Conservation (phyloP, 2,329 filamentous ascomycete genomes). For the Xylariaceae sp. region DNA sequence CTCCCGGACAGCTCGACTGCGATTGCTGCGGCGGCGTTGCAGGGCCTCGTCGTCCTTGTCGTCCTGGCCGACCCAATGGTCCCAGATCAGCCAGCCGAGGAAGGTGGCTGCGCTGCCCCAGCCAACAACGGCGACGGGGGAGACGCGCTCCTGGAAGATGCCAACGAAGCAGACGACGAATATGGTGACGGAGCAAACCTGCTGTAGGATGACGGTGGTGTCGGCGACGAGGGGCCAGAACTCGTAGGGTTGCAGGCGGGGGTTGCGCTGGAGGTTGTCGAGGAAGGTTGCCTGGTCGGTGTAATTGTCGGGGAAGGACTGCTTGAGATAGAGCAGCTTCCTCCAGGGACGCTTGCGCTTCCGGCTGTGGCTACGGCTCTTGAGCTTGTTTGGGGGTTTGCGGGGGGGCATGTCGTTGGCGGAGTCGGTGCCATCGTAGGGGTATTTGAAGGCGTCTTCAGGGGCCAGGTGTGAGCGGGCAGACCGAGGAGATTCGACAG, state of each 20-base stretch:
- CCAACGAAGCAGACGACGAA: slow-evolving; percentile 92
- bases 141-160: slow-evolving; percentile 84
- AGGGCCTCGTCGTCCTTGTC: slow-evolving; percentile 39
- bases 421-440: too few species aligned
- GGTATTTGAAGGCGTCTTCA: slow-evolving; percentile 81
- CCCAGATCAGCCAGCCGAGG: slow-evolving; percentile 86
- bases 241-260: slow-evolving; percentile 88
- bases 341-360: slow-evolving; percentile 77
- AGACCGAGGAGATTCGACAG: slow-evolving; percentile 38
- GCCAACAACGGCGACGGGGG: slow-evolving; percentile 81
- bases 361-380: slow-evolving; percentile 57
- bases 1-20: slow-evolving; percentile 34
- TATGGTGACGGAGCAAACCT: slow-evolving; percentile 90
- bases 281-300: slow-evolving; percentile 96
- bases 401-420: slow-evolving; percentile 59
- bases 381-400: slow-evolving; percentile 43
- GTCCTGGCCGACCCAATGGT: slow-evolving; percentile 76
- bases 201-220: slow-evolving; percentile 93
- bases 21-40: slow-evolving; percentile 34
- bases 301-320: slow-evolving; percentile 97
- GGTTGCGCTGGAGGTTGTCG: slow-evolving; percentile 91
- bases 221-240: slow-evolving; percentile 97
- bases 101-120: slow-evolving; percentile 81
- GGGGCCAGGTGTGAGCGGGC: slow-evolving; percentile 71
- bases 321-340: slow-evolving; percentile 97